Conservation (phyloP, 805 yeast genomes). For the Maudiozyma turicensis region DNA sequence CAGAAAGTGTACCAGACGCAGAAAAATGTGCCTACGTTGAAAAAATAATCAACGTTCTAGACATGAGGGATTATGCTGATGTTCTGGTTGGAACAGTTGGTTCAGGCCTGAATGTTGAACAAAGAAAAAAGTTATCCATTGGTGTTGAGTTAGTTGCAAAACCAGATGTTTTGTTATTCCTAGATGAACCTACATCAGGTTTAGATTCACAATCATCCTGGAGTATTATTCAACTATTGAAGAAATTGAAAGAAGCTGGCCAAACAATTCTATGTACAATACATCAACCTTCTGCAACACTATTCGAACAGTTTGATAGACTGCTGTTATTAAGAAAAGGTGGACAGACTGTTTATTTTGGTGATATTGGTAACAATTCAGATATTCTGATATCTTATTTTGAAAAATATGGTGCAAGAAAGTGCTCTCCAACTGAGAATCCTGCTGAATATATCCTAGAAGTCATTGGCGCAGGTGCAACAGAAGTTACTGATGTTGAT, state of each 20-base stretch:
- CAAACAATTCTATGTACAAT: slow-evolving; percentile 45
- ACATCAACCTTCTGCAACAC: slow-evolving; percentile 53
- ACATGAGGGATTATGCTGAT: slow-evolving; percentile 44
- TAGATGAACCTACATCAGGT: slow-evolving; percentile 46
- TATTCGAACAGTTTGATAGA: slow-evolving; percentile 52
- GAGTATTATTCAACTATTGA: slow-evolving; percentile 39
- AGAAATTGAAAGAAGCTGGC: slow-evolving; percentile 37
- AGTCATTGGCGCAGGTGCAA: slow-evolving; percentile 67
- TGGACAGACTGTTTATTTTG: slow-evolving; percentile 64
- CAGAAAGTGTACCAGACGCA: slow-evolving; percentile 35
- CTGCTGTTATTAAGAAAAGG: slow-evolving; percentile 53
- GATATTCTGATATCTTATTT: slow-evolving; percentile 46
- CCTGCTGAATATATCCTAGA: slow-evolving; percentile 66
- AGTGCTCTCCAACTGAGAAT: slow-evolving; percentile 44
- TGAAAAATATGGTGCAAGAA: slow-evolving; percentile 56
- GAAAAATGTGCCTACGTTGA: slow-evolving; percentile 60
- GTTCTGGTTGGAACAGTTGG: slow-evolving; percentile 40
- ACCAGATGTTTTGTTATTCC: slow-evolving; percentile 36
- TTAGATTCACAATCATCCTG: slow-evolving; percentile 43
- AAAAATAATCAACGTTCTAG: slow-evolving; percentile 44
- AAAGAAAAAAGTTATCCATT: slow-evolving; percentile 35
- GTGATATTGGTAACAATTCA: slow-evolving; percentile 52
- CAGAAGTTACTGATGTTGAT: slow-evolving; percentile 41
- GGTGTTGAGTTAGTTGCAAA: slow-evolving; percentile 41
- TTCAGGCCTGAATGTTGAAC: slow-evolving; percentile 35